These are phyloP conservation scores for Malassezia brasiliensis DNA, from an alignment of 1,284 basidiomycete species.

Conservation along the genomic window DNA sequence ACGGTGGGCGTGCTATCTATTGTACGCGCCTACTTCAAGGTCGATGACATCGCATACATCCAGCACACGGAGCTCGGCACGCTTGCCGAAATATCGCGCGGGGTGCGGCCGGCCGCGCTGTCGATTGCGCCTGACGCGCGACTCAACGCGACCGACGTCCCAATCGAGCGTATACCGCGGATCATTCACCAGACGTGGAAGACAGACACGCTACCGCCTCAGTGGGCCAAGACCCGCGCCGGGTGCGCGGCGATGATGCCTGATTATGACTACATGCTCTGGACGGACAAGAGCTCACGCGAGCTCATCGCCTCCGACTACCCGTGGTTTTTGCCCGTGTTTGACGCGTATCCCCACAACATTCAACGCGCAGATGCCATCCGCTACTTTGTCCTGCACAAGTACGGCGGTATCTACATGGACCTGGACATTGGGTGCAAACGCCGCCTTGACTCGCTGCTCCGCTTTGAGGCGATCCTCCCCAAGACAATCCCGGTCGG, in stretches of 20 bases:
- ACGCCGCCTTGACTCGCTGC: slow-evolving; percentile 76
- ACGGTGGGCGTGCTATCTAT: slow-evolving; percentile 85
- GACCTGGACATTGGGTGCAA: slow-evolving; percentile 94
- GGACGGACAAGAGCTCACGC: slow-evolving; percentile 84
- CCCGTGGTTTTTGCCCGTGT: slow-evolving; percentile 82
- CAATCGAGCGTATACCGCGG: slow-evolving; percentile 59
- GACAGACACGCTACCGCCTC: slow-evolving; percentile 68
- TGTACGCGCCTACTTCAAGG: slow-evolving; percentile 78
- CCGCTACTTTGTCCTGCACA: slow-evolving; percentile 91
- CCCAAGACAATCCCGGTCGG: slow-evolving; percentile 80
- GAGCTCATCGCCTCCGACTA: slow-evolving; percentile 82
- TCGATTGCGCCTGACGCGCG: slow-evolving; percentile 13
- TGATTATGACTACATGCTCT: slow-evolving; percentile 94
- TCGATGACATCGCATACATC: slow-evolving; percentile 50
- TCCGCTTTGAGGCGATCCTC: slow-evolving; percentile 78
- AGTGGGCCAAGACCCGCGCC: slow-evolving; percentile 59
- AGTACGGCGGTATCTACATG: slow-evolving; percentile 86
- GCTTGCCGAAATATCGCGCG: slow-evolving; percentile 35
- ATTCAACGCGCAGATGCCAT: slow-evolving; percentile 97
- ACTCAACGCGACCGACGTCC: slow-evolving; percentile 7
- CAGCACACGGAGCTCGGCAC: slow-evolving; percentile 38
- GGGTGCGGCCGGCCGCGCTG: slow-evolving; percentile 24
- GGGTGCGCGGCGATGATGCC: slow-evolving; percentile 52
- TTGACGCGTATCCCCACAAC: slow-evolving; percentile 79
- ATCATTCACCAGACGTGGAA: slow-evolving; percentile 99